Percentiles rank a stretch among this genome's conserved stretches.
Conservation (phyloP, 768 basidiomycete species). For the Amanita polypyramis region DNA sequence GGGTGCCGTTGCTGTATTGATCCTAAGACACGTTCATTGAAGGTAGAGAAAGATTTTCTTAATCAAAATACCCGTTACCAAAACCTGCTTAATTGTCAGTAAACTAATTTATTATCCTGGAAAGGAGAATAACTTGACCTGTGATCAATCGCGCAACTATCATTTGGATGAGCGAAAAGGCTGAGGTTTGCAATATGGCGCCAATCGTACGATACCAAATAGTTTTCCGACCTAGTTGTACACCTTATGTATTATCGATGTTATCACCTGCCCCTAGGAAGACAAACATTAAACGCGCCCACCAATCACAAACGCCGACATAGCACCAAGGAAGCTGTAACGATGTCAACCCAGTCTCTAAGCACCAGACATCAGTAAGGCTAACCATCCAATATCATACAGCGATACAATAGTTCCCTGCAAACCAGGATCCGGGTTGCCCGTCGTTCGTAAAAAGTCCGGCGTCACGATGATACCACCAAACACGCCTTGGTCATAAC, state of each 20-base stretch:
- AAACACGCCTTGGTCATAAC: conserved; percentile 45
- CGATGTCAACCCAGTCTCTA: neutral
- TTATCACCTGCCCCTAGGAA: neutral
- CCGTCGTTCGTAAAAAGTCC: conserved; percentile 35
- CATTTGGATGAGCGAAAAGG: conserved; percentile 35
- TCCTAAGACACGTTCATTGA: conserved; percentile 14
- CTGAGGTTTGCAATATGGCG: conserved; percentile 36
- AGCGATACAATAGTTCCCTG: conserved; percentile 40
- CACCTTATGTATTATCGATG: conserved; percentile 17
- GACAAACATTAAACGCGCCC: neutral
- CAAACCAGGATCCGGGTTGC: conserved; percentile 31
- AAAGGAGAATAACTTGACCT: conserved; percentile 18
- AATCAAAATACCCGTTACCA: conserved; percentile 29
- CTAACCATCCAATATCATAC: conserved; percentile 41
- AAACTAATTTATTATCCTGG: neutral
- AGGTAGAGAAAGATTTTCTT: neutral
- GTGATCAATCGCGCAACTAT: conserved; percentile 39
- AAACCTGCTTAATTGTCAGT: conserved; percentile 19
- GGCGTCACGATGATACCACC: conserved; percentile 41
- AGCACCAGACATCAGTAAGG: neutral
- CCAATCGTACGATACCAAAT: conserved; percentile 39
- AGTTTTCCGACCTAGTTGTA: conserved; percentile 34
- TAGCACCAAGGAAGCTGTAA: conserved; percentile 33
- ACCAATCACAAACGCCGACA: conserved; percentile 32
- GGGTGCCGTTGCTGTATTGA: conserved; percentile 40